Evolutionary conservation across 2,329 filamentous ascomycete genomes (phyloP).

Genomic region (Capronia americana): DNA sequence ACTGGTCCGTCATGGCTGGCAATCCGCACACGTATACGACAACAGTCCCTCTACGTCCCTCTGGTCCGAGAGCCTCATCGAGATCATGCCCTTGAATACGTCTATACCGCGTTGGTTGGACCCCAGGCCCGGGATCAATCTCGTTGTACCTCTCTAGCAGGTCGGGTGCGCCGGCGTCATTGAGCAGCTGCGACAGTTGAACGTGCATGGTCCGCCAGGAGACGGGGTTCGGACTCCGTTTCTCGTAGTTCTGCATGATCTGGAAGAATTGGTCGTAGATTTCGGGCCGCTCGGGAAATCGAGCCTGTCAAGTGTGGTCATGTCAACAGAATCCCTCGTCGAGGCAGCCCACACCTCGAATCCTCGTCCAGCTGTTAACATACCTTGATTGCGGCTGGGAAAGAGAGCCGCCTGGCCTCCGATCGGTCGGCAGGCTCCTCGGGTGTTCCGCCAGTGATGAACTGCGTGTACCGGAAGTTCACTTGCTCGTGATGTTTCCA

Average conservation of each 20-base stretch:
- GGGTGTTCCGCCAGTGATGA: conserved; percentile 50
- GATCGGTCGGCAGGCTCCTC: not conserved
- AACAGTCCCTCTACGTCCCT: conserved; percentile 48
- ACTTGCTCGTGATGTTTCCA: conserved; percentile 43
- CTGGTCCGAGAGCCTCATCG: conserved; percentile 41
- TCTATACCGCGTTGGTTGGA: conserved; percentile 42
- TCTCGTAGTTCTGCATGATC: not conserved
- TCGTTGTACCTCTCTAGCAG: not conserved
- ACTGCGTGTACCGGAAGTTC: conserved; percentile 55
- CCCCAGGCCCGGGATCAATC: not conserved
- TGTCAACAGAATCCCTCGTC: not conserved
- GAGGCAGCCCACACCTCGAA: not conserved
- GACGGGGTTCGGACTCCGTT: not conserved
- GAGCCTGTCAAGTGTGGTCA: not conserved
- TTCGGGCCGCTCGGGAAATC: not conserved
- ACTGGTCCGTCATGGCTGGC: conserved; percentile 71
- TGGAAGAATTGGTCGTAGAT: not conserved
- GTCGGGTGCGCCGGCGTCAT: not conserved
- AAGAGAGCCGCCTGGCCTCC: not conserved
- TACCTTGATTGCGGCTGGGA: not conserved
- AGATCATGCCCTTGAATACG: conserved; percentile 50
- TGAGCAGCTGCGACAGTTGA: not conserved
- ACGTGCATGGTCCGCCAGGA: not conserved
- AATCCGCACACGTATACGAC: conserved; percentile 73
- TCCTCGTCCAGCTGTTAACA: conserved; percentile 1